Evolutionary conservation across 345 rosid species (phyloP).

Genomic region (Populus tremula): DNA sequence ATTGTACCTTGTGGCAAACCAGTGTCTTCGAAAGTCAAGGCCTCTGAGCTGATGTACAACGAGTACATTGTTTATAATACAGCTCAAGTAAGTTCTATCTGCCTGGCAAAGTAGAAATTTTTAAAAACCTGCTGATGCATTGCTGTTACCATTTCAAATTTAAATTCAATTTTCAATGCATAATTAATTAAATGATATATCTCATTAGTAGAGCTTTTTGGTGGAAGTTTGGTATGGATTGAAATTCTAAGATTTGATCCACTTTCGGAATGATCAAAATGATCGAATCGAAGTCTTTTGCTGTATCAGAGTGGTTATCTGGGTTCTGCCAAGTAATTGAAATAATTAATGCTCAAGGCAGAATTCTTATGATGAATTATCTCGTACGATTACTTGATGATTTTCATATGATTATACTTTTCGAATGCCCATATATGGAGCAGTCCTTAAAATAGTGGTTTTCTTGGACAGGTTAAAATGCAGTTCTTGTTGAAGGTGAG

Average conservation of each 20-base stretch:
- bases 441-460: not conserved
- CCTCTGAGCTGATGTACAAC: conserved; percentile 87
- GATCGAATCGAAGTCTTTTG: not conserved
- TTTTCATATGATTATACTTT: not conserved
- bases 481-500: conserved; percentile 68
- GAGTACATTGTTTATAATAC: conserved; percentile 88
- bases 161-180: not conserved
- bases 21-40: conserved; percentile 56
- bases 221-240: not conserved
- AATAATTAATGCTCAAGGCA: not conserved
- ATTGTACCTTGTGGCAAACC: conserved; percentile 92
- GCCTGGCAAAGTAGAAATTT: not conserved
- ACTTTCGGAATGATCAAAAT: not conserved
- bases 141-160: not conserved
- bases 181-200: not conserved
- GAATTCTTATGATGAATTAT: not conserved
- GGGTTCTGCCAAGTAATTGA: not conserved
- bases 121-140: not conserved
- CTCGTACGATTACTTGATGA: not conserved
- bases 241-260: not conserved
- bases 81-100: conserved; percentile 61
- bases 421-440: not conserved
- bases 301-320: not conserved
- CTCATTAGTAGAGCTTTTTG: not conserved
- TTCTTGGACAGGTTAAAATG: conserved; percentile 66